Percentiles rank a stretch among this genome's conserved stretches.
Evolutionary conservation across 495 filamentous ascomycete genomes (phyloP).

Genomic region (Thozetella sp.): DNA sequence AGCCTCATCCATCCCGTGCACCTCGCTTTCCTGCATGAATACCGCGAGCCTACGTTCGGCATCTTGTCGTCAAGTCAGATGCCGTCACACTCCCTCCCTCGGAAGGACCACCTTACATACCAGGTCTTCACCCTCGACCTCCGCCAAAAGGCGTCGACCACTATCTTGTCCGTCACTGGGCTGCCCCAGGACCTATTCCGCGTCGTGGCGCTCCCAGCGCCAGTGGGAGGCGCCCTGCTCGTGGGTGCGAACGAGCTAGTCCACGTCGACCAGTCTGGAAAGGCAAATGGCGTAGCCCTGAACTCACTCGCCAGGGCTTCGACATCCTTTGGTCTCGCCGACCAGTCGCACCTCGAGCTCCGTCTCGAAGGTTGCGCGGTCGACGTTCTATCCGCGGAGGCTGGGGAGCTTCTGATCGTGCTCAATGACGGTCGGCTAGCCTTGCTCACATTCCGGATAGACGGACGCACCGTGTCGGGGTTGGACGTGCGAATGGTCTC

Average conservation of each 20-base stretch:
- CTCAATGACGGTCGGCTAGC: slow-evolving; percentile 75
- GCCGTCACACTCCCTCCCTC: slow-evolving; percentile 75
- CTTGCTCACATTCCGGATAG: slow-evolving; percentile 80
- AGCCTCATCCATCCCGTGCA: slow-evolving; percentile 84
- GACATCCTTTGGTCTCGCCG: slow-evolving; percentile 78
- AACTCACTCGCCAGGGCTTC: slow-evolving; percentile 81
- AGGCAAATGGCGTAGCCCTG: slow-evolving; percentile 90
- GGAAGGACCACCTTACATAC: slow-evolving; percentile 85
- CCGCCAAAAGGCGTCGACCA: slow-evolving; percentile 90
- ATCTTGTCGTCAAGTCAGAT: slow-evolving; percentile 77
- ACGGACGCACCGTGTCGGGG: slow-evolving; percentile 91
- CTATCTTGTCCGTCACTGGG: slow-evolving; percentile 79
- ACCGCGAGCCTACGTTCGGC: slow-evolving; percentile 95
- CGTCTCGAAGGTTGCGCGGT: slow-evolving; percentile 82
- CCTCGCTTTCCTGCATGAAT: slow-evolving; percentile 93
- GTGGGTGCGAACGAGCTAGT: slow-evolving; percentile 89
- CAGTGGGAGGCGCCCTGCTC: slow-evolving; percentile 85
- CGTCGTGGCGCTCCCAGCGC: slow-evolving; percentile 80
- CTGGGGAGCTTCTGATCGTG: slow-evolving; percentile 82
- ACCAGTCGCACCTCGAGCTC: slow-evolving; percentile 81
- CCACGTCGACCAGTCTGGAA: slow-evolving; percentile 94
- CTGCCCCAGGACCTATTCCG: slow-evolving; percentile 89
- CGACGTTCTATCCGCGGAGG: slow-evolving; percentile 71
- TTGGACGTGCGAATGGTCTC: slow-evolving; percentile 67
- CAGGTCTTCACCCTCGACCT: slow-evolving; percentile 94